A percentile compares a stretch with the other conserved stretches of the same genome.
These are phyloP conservation scores for Fusarium pseudograminearum DNA, from an alignment of 2,329 filamentous ascomycete genomes.

Conservation along the genomic window DNA sequence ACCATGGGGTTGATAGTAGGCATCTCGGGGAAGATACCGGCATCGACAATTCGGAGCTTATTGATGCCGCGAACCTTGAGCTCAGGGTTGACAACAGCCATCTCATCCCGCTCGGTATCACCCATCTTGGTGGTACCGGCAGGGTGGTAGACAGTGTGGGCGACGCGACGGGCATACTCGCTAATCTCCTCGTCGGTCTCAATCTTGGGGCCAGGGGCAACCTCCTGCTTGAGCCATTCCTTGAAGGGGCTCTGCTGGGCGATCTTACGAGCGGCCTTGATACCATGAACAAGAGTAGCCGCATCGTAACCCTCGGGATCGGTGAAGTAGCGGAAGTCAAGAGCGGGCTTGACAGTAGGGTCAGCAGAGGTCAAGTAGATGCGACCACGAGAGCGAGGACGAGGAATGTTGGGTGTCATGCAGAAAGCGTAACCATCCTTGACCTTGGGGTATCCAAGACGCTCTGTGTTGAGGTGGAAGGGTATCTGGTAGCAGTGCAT, in stretches of 20 bases:
- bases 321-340: conserved; percentile 92
- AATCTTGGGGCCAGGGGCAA: conserved; percentile 79
- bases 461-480: conserved; percentile 86
- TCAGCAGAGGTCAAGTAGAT: conserved; percentile 82
- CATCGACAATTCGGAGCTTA: conserved; percentile 83
- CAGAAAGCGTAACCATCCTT: conserved; percentile 85
- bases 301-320: conserved; percentile 88
- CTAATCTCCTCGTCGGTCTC: conserved; percentile 83
- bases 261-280: conserved; percentile 81
- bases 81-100: conserved; percentile 83
- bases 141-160: conserved; percentile 92
- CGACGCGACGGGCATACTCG: conserved; percentile 83
- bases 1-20: conserved; percentile 90
- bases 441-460: conserved; percentile 75
- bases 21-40: conserved; percentile 90
- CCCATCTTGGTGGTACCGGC: conserved; percentile 94
- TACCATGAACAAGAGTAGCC: conserved; percentile 80
- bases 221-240: conserved; percentile 84
- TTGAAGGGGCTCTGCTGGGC: conserved; percentile 82
- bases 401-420: conserved; percentile 93
- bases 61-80: conserved; percentile 79
- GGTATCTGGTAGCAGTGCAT: conserved; percentile 98
- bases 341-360: conserved; percentile 80
- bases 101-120: conserved; percentile 72
- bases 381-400: conserved; percentile 80